A percentile compares a stretch with the other conserved stretches of the same genome.
Evolutionary conservation across 1,284 basidiomycete genomes (phyloP).

Genomic region (Vanrija sp.): DNA sequence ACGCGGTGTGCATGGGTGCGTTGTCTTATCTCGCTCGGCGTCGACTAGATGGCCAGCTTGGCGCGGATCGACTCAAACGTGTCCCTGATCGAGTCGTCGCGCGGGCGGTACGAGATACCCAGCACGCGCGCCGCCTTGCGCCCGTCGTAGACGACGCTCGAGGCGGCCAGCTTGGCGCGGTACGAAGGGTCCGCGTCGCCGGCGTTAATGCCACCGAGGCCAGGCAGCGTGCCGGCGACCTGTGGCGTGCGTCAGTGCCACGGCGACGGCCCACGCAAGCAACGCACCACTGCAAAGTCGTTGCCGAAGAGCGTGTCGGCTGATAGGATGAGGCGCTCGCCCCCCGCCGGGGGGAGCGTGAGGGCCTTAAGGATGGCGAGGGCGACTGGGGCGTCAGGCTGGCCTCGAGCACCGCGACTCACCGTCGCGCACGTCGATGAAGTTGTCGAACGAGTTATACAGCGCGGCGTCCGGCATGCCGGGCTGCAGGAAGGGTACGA

Average conservation of each 20-base stretch:
- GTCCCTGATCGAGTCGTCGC: neutral
- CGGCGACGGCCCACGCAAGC: no score
- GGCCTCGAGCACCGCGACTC: no score
- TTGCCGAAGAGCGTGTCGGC: constrained; percentile 19
- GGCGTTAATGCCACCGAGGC: neutral
- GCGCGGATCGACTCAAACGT: neutral
- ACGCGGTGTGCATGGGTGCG: no score
- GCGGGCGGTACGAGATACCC: neutral
- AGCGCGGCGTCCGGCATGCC: neutral
- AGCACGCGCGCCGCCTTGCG: neutral
- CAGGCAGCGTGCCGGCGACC: neutral
- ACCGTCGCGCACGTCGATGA: neutral
- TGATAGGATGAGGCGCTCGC: neutral
- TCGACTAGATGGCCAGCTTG: neutral
- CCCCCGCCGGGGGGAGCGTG: neutral
- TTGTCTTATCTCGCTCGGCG: no score
- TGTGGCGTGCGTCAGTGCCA: no score
- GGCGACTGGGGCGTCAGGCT: constrained; percentile 7
- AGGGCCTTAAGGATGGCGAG: neutral
- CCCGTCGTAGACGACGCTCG: neutral
- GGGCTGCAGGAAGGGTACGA: neutral
- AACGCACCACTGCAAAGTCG: constrained; percentile 25
- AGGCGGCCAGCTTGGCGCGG: neutral
- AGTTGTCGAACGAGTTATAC: neutral
- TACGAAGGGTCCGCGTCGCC: neutral